Evolutionary conservation across 352 stramenopile species (phyloP), one percentile per base, ranked within the genome.

Genomic region (Blastocystis hominis): DNA sequence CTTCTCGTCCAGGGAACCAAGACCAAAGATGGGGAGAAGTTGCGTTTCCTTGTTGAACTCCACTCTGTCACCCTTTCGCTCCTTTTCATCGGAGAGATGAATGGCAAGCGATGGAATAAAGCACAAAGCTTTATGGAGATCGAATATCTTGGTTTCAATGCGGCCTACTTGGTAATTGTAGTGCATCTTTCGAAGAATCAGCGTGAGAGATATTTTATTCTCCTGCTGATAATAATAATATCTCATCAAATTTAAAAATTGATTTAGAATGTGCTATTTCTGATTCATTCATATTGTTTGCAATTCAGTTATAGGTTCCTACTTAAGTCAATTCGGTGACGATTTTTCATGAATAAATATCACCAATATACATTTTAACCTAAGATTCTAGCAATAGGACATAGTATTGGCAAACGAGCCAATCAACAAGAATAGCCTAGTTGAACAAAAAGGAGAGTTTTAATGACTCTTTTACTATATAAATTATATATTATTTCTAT

Each of bases 1-100:
- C 46, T 66, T 68, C 69, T 80, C 50, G 6, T 80, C 69, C 24
- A 42, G 34, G 1, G 30, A 13, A 10, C 50, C 47, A 36, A 84
- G n/a, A n/a, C 72, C 93, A 55, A 98, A 92, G 44, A 98, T 94
- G 0, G 96, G 95, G 47, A 93, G 93, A 55, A 98, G 88, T 89
- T 99, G 95, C 56, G 94, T 96, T 91, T 98, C 95, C 89, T 98
- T 97, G 91, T 98, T 98, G 81, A 97, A 93, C 89, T 96, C 92
- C 5, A 96, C 92, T 10, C 93, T 92, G 50, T 93, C 93, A 50
- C 88, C 90, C 17, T 36, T 80, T 7, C 72, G 50, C 56, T 84
- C 72, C 72, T 84, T 84, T 6, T 84, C 72, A 34, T 89, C 91
- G 80, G 97, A 93, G 86, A 99, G 90, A 91, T 99, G 96, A 90